Evolutionary conservation across 1,284 basidiomycete species (phyloP).

Genomic region (Heterobasidion parviporum): DNA sequence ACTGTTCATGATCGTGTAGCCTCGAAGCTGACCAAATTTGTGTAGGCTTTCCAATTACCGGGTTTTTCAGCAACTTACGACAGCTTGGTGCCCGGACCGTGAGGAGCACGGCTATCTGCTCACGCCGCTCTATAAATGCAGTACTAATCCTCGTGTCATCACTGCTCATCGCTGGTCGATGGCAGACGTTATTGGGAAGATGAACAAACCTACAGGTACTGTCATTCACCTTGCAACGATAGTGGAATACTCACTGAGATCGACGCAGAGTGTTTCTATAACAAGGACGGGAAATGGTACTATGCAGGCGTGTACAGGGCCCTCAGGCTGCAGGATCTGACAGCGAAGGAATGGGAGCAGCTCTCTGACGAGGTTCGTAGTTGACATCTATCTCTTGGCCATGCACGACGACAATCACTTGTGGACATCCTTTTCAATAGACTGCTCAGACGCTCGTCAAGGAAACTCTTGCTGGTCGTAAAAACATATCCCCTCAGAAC

Average conservation of each 20-base stretch:
- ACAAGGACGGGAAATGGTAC: conserved; percentile 71
- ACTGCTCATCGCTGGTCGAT: conserved; percentile 65
- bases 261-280: conserved; percentile 65
- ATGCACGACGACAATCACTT: not conserved
- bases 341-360: conserved; percentile 57
- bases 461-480: conserved; percentile 59
- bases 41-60: conserved; percentile 55
- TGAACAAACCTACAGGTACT: conserved; percentile 54
- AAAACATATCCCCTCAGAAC: conserved; percentile 69
- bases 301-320: conserved; percentile 70
- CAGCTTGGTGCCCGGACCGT: conserved; percentile 67
- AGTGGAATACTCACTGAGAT: not conserved
- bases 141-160: conserved; percentile 60
- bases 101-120: conserved; percentile 76
- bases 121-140: conserved; percentile 63
- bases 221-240: not conserved
- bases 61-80: conserved; percentile 56
- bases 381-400: not conserved
- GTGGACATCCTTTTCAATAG: conserved; percentile 24
- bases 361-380: conserved; percentile 50
- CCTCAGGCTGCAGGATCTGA: conserved; percentile 55
- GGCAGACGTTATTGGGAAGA: conserved; percentile 48
- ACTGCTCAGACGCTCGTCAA: conserved; percentile 55
- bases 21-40: conserved; percentile 4
- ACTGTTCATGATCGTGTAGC: not conserved